phyloP scores from a whole-genome alignment of 192 early-diverging fungal species.

The Podila verticillata region DNA sequence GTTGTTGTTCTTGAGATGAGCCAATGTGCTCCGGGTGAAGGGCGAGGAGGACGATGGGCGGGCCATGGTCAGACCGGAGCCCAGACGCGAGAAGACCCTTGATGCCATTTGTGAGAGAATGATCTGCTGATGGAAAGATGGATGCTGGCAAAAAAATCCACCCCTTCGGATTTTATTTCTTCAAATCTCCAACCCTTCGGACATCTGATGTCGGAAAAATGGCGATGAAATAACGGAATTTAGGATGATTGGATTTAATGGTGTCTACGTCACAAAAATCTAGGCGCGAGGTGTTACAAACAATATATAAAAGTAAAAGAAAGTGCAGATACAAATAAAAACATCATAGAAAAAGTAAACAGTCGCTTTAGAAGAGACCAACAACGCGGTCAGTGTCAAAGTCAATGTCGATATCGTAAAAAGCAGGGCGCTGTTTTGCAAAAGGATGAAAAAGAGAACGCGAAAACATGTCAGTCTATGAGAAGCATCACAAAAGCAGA shows the following conservation, averaged over 20 bases:
- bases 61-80: slow-evolving; percentile 1
- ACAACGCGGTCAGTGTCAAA: slow-evolving; percentile 76
- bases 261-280: too few relatives aligned
- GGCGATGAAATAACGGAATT: too few relatives aligned
- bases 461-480: not conserved
- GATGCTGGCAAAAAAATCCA: too few relatives aligned
- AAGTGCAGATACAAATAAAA: not conserved
- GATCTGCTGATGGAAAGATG: not conserved
- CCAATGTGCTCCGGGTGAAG: slow-evolving; percentile 5
- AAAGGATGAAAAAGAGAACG: not conserved
- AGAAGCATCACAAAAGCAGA: not conserved
- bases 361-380: slow-evolving; percentile 77
- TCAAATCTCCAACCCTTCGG: too few relatives aligned
- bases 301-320: not conserved
- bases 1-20: slow-evolving; percentile 11
- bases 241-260: too few relatives aligned
- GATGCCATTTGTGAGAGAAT: not conserved
- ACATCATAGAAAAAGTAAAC: not conserved
- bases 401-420: slow-evolving; percentile 93
- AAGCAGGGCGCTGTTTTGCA: slow-evolving; percentile 73
- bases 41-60: not conserved
- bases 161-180: too few relatives aligned
- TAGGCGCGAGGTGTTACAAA: too few relatives aligned
- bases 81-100: slow-evolving; percentile 4
- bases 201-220: too few relatives aligned